These are phyloP conservation scores for Lachnellula hyalina DNA, from an alignment of 2,329 filamentous ascomycete species.

Conservation along the genomic window DNA sequence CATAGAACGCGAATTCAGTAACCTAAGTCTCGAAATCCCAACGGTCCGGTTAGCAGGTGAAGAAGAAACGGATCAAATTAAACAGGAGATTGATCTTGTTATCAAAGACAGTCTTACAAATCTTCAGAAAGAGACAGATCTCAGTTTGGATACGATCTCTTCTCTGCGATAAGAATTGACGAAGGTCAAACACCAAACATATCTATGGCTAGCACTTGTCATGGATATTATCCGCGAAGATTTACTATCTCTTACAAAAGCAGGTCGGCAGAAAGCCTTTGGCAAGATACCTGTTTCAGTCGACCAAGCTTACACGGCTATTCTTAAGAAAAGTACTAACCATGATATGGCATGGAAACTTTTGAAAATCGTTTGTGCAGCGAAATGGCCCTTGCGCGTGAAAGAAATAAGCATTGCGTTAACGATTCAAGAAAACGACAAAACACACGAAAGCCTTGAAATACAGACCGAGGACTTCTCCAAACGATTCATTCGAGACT, in stretches of 20 bases:
- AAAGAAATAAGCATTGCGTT: slow-evolving; percentile 32
- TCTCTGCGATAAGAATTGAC: slow-evolving; percentile 2
- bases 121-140: background rate
- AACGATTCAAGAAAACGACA: background rate
- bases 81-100: slow-evolving; percentile 34
- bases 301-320: slow-evolving; percentile 33
- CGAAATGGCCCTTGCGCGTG: slow-evolving; percentile 30
- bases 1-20: slow-evolving; percentile 26
- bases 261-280: background rate
- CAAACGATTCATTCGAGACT: slow-evolving; percentile 19
- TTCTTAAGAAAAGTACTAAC: slow-evolving; percentile 30
- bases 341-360: slow-evolving; percentile 26
- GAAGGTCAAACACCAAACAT: slow-evolving; percentile 10
- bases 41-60: slow-evolving; percentile 34
- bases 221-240: background rate
- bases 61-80: slow-evolving; percentile 32
- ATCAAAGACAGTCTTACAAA: slow-evolving; percentile 21
- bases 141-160: background rate
- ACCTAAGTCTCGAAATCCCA: slow-evolving; percentile 20
- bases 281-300: slow-evolving; percentile 21
- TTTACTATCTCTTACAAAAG: slow-evolving; percentile 1
- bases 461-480: slow-evolving; percentile 18
- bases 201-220: slow-evolving; percentile 13
- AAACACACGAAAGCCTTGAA: slow-evolving; percentile 3
- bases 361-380: slow-evolving; percentile 34